A percentile compares a stretch with the other conserved stretches of the same genome.
These are phyloP conservation scores for Leishmania turanica DNA, from an alignment of 208 protist species.

Conservation along the genomic window DNA sequence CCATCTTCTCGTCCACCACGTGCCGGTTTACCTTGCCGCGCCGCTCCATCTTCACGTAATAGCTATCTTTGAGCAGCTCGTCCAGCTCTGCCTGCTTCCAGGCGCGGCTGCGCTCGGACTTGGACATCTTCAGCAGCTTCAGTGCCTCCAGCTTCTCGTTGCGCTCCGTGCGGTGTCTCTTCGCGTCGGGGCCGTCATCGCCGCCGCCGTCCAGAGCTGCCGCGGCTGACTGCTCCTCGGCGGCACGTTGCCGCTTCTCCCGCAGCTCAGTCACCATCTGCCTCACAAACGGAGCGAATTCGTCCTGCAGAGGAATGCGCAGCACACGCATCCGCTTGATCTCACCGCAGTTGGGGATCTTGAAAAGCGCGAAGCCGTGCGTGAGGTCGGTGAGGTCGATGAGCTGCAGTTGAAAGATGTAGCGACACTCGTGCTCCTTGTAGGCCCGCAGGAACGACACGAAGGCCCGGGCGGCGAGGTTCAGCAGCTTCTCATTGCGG, in stretches of 20 bases:
- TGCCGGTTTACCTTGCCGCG: conserved; percentile 59
- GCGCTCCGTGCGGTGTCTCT: conserved; percentile 80
- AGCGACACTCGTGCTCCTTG: conserved; percentile 94
- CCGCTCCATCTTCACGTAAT: conserved; percentile 92
- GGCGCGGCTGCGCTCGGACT: conserved; percentile 75
- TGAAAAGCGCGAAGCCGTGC: conserved; percentile 92
- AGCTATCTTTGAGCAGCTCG: conserved; percentile 90
- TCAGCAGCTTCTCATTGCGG: conserved; percentile 73
- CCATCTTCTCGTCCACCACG: conserved; percentile 84
- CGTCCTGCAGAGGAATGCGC: conserved; percentile 80
- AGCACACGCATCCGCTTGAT: conserved; percentile 86
- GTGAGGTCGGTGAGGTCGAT: conserved; percentile 96
- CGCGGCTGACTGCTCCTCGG: conserved; percentile 39
- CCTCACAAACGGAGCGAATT: conserved; percentile 72
- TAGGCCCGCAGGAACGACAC: conserved; percentile 94
- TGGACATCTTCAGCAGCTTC: conserved; percentile 85
- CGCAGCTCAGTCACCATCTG: conserved; percentile 36
- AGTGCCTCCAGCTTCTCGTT: conserved; percentile 86
- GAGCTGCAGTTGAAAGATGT: conserved; percentile 92
- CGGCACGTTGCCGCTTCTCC: conserved; percentile 69
- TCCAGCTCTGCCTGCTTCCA: conserved; percentile 89
- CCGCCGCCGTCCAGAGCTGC: conserved; percentile 25
- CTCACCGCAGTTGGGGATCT: conserved; percentile 90
- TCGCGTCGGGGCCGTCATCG: conserved; percentile 25
- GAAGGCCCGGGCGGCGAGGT: conserved; percentile 84